Evolutionary conservation across 2,329 filamentous ascomycete species (phyloP).

Genomic region (Stemphylium lycopersici): DNA sequence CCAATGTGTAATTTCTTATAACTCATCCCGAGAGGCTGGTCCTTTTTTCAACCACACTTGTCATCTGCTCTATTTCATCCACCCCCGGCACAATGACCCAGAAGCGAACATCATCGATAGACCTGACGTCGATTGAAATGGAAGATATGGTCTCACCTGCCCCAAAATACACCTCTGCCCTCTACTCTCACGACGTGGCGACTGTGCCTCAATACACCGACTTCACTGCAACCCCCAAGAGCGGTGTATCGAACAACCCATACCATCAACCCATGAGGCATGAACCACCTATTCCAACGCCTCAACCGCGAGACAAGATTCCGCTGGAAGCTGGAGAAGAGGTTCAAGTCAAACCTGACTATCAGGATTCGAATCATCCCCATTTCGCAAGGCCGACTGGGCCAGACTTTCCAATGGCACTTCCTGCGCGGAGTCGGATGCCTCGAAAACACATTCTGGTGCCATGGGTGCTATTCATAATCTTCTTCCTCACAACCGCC

Average conservation of each 20-base stretch:
- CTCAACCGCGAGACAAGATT: not conserved
- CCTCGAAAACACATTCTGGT: slow-evolving; percentile 21
- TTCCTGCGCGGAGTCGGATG: slow-evolving; percentile 5
- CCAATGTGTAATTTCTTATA: not conserved
- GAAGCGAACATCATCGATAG: slow-evolving; percentile 16
- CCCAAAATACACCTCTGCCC: slow-evolving; percentile 31
- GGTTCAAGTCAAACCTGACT: slow-evolving; percentile 11
- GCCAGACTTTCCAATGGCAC: slow-evolving; percentile 1
- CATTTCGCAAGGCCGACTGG: slow-evolving; percentile 9
- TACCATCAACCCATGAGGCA: slow-evolving; percentile 1
- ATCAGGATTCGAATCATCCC: slow-evolving; percentile 14
- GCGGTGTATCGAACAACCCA: not conserved
- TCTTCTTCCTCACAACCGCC: slow-evolving; percentile 31
- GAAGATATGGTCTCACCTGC: slow-evolving; percentile 24
- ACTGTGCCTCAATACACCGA: not conserved
- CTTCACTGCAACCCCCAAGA: not conserved
- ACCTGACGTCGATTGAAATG: slow-evolving; percentile 21
- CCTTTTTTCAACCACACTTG: not conserved
- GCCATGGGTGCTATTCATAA: slow-evolving; percentile 31
- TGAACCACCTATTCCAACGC: not conserved
- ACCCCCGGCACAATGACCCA: slow-evolving; percentile 12
- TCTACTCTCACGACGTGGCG: slow-evolving; percentile 5
- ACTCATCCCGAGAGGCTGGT: not conserved
- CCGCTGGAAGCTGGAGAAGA: not conserved
- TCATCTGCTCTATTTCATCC: not conserved